Percentiles rank a stretch among this genome's conserved stretches.
phyloP scores from a whole-genome alignment of 2,329 filamentous ascomycete genomes.

The Colletotrichum paranaense region DNA sequence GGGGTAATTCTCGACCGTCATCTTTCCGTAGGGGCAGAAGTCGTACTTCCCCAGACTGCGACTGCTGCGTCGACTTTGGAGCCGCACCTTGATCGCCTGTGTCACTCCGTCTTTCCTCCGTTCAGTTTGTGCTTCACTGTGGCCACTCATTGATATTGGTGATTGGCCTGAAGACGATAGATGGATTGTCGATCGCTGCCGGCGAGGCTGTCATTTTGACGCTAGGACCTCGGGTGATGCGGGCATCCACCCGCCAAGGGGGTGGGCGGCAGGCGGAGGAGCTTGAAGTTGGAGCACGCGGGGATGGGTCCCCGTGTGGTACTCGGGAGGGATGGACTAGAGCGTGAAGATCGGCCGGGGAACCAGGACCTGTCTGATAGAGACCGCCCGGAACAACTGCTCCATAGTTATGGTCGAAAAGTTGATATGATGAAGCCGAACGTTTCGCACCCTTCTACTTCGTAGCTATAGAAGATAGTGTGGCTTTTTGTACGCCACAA shows the following conservation, averaged over 20 bases:
- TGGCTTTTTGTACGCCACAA: not conserved
- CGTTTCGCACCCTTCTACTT: not conserved
- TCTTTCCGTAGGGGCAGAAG: not conserved
- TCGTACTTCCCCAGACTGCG: not conserved
- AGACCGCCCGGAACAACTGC: constrained; percentile 7
- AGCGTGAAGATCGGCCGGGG: constrained; percentile 12
- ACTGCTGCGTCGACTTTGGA: not conserved
- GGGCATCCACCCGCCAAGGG: constrained; percentile 25
- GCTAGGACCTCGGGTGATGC: constrained; percentile 32
- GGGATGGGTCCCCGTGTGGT: constrained; percentile 12
- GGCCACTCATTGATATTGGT: constrained; percentile 4
- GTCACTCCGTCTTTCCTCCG: not conserved
- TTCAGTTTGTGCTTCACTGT: not conserved
- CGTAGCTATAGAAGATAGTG: not conserved
- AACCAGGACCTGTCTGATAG: not conserved
- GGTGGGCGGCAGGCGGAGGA: not conserved
- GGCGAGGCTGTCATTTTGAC: constrained; percentile 29
- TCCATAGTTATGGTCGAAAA: not conserved
- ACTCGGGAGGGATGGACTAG: constrained; percentile 1
- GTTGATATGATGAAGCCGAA: not conserved
- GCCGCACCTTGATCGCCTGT: not conserved
- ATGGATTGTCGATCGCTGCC: constrained; percentile 24
- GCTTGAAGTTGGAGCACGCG: constrained; percentile 11
- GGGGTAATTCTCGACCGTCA: not conserved
- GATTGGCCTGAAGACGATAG: not conserved